Evolutionary conservation across 495 filamentous ascomycete genomes (phyloP), one percentile per base, ranked within the genome.

Genomic region (Talaromyces ruber): DNA sequence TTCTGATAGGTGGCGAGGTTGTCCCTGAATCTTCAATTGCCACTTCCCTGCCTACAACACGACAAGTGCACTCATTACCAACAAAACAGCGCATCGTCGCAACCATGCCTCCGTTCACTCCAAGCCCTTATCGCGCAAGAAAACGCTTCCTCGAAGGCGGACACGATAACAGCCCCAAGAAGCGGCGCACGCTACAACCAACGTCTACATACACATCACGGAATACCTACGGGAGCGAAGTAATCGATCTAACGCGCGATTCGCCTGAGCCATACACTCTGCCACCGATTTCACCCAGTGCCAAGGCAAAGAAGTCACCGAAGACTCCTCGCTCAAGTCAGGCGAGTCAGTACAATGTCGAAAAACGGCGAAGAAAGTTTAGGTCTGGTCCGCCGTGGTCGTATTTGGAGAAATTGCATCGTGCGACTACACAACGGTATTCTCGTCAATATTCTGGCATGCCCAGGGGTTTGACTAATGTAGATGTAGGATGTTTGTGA

Each of bases 401-500:
- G 0, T 82, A 75, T 63, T 39, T 76, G 4, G 72, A 76, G 30
- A 72, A 74, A 54, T 63, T 80, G 8, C 63, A 71, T 6, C 74
- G 82, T 52, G 79, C 80, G 12, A 65, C 65, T 8, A 80, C 72
- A 3, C 76, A 79, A 51, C 71, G 75, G 79, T 25, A 26, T 45
- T 2, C 1, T 57, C 6, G 50, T 57, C 34, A 39, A n/a, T n/a
- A 18, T 29, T 1, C 7, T 18, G 12, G 4, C n/a, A 26, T 4
- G 30, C 30, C 9, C 4, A 18, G 18, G 16, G n/a, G 11, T 9
- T 45, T 21, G n/a, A 45, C 39, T 45, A 45, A 45, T 7, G 39
- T 4, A 56, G 39, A 9, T 21, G 18, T 60, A 84, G 84, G 26
- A 86, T 89, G 81, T 85, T 80, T 62, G 76, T 87, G 5, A 71